Base-by-base conservation (phyloP, 1,139 yeast species). In the Yamadazyma dushanensis region DNA sequence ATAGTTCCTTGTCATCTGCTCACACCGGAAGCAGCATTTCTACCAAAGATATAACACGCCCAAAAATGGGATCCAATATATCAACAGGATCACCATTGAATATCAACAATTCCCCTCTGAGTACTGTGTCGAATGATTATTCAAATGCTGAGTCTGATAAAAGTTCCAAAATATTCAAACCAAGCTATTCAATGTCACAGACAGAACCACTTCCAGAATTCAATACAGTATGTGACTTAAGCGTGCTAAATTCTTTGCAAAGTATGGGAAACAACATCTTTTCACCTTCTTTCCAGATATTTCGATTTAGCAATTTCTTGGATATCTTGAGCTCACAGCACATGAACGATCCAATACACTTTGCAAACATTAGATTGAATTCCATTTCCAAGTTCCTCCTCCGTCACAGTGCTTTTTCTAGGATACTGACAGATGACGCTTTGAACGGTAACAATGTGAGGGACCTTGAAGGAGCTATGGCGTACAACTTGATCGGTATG, bases 291-390 rank as follows among this genome's bases (percentile, higher is more conserved):
- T 65, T 59, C 38, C 68, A 63, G 38, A 40, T 57, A 4, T 56
- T 60, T 41, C 47, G 73, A n/a, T 70, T 53, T 43, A 55, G 59
- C 35, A 57, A 54, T 34, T 70, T 63, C 42, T 53, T 69, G 11
- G 66, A 62, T 20, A 51, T 62, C 16, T 37, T 68, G 18, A 43
- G 56, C 16, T 66, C 57, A 9, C 65, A 63, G 37, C 73, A 63
- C 35, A 46, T 49, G 15, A 56, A 57, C 32, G 76, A 70, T 44
- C 68, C 75, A 0, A 54, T 67, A n/a, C 66, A 60, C 40, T 69
- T 69, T 51, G 70, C 73, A 13, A 57, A 50, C 25, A 57, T 66
- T n/a, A 46, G 76, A 19, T 57, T 58, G 33, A 67, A 65, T 34
- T 66, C 71, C 3, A 51, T 70, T 17, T 45, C 54, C 8, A 68